phyloP scores from a whole-genome alignment of 163 green algal species.

The Chlorella variabilis region DNA sequence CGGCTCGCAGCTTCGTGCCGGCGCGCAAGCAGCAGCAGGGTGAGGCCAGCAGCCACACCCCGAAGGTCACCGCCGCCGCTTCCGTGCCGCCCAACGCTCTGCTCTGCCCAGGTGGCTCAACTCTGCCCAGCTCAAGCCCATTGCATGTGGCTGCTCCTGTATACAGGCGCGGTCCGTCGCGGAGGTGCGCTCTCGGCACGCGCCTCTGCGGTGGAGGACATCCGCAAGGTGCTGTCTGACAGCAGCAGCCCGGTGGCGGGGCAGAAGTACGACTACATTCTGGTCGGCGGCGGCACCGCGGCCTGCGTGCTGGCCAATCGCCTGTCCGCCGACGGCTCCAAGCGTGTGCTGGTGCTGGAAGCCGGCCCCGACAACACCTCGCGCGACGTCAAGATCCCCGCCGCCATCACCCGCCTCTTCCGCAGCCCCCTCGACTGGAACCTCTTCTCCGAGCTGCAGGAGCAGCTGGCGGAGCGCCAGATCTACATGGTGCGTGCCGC shows the following conservation, averaged over 20 bases:
- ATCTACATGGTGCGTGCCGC: conserved; percentile 63
- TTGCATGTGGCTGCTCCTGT: not conserved
- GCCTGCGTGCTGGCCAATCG: conserved; percentile 90
- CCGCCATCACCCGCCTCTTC: conserved; percentile 84
- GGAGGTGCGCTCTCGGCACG: not conserved
- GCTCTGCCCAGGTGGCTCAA: too few relatives aligned
- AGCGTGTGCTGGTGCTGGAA: conserved; percentile 89
- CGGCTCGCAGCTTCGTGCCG: too few relatives aligned
- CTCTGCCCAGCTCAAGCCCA: too few relatives aligned
- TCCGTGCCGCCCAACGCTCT: too few relatives aligned
- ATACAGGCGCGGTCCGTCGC: not conserved
- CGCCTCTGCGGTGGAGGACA: conserved; percentile 20
- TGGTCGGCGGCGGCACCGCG: conserved; percentile 88
- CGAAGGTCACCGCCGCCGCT: too few relatives aligned
- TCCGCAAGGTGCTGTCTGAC: not conserved
- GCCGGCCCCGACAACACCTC: conserved; percentile 56
- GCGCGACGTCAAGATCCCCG: conserved; percentile 65
- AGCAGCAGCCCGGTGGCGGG: conserved; percentile 1
- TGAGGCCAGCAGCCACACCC: too few relatives aligned
- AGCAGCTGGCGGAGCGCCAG: conserved; percentile 66
- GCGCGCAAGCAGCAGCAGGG: too few relatives aligned
- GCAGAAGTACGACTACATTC: conserved; percentile 85
- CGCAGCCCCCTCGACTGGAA: conserved; percentile 89
- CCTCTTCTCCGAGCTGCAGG: conserved; percentile 71
- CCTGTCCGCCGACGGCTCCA: conserved; percentile 76